Evolutionary conservation across 257 asterid species (phyloP), one percentile per base, ranked within the genome.

Genomic region (Knoxia roxburghii): DNA sequence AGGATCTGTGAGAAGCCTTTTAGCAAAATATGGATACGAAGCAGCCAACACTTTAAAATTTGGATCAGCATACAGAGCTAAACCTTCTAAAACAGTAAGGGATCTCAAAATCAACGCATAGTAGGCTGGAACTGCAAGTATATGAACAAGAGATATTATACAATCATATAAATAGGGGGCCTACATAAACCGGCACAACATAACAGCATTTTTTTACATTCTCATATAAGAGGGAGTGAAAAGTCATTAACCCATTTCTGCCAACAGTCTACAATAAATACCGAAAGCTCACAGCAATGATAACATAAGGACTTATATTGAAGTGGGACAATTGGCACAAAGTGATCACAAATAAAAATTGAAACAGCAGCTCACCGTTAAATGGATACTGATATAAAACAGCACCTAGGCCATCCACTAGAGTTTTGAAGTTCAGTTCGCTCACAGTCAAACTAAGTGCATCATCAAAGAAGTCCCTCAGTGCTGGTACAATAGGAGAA

Each of bases 1-100:
- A 60, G 97, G 96, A 82, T 94, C 99, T 20, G 99, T 94, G 56
- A 94, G 95, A 72, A 94, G 96, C 83, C 99, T 86, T 76, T 94
- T 94, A 59, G 99, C 99, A 65, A 94, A 94, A 82, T 94, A 94
- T 27, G 99, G 99, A 85, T 94, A 94, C n/a, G 99, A 90, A 24
- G 99, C 99, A 65, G 99, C 99, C 81, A 94, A 75, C 60, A 94
- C 99, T 84, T 94, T 94, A 58, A 94, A 94, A 73, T 94, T 88
- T 56, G 99, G 99, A 79, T 94, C 99, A 37, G 99, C 99, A 68
- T 84, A 84, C 50, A 94, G 87, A 62, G 99, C 99, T 78, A 94
- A 81, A 66, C 99, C 99, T 94, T 94, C 99, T 78, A 94, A 85
- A 63, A 94, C 97, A 46, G 99, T 94, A 78, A 94, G 97, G 64